A percentile compares a stretch with the other conserved stretches of the same genome.
Conservation (phyloP, 768 basidiomycete genomes). For the Termitomyces sp. region DNA sequence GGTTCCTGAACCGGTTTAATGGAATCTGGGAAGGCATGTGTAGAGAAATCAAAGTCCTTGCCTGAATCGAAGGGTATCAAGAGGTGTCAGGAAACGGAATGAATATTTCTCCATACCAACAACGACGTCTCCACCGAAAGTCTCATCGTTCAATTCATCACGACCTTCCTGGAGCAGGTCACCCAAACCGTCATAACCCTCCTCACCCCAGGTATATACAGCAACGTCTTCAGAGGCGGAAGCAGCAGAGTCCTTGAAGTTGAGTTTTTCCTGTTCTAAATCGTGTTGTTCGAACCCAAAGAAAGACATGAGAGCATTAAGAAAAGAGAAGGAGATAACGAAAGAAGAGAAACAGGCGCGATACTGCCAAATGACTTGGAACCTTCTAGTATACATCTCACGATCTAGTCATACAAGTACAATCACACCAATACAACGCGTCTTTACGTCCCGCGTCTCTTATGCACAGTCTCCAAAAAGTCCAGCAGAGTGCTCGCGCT, state of each 20-base stretch:
- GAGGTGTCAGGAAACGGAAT: neutral
- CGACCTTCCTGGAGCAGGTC: slow-evolving; percentile 83
- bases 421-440: slow-evolving; percentile 10
- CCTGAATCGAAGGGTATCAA: slow-evolving; percentile 37
- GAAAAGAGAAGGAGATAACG: slow-evolving; percentile 14
- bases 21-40: slow-evolving; percentile 29
- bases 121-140: slow-evolving; percentile 70
- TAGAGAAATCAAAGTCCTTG: slow-evolving; percentile 88
- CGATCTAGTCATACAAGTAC: slow-evolving; percentile 11
- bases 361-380: neutral
- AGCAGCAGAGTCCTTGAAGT: slow-evolving; percentile 40
- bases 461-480: slow-evolving; percentile 74
- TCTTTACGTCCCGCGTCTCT: slow-evolving; percentile 13
- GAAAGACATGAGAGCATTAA: slow-evolving; percentile 66
- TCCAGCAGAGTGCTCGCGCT: slow-evolving; percentile 90
- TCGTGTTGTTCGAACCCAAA: slow-evolving; percentile 66
- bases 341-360: neutral
- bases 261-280: slow-evolving; percentile 61
- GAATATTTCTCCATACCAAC: slow-evolving; percentile 57
- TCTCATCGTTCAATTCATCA: slow-evolving; percentile 96
- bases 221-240: slow-evolving; percentile 77
- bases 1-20: slow-evolving; percentile 13
- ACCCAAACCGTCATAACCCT: slow-evolving; percentile 85
- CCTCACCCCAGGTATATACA: slow-evolving; percentile 91
- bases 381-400: slow-evolving; percentile 10